These are phyloP conservation scores for Collybiopsis confluens DNA, from an alignment of 768 basidiomycete species.

Conservation along the genomic window DNA sequence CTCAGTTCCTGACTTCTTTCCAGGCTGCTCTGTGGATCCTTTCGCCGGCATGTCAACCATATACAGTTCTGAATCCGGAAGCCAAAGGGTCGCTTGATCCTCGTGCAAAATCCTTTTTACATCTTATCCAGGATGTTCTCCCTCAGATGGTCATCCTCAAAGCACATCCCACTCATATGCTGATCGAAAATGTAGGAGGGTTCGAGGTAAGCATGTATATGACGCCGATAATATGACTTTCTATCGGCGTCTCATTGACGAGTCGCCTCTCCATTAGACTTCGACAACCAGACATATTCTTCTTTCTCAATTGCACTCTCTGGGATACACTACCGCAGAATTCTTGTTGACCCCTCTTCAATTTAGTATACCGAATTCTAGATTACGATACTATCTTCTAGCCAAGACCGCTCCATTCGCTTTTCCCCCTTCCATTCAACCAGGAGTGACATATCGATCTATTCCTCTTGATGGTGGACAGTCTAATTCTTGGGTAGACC, in stretches of 20 bases:
- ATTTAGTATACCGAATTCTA: constrained; percentile 79
- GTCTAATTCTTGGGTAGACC: neutral
- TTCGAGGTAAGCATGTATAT: constrained; percentile 57
- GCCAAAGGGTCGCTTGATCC: constrained; percentile 72
- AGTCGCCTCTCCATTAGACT: constrained; percentile 45
- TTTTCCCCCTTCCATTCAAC: constrained; percentile 26
- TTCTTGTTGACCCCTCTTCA: constrained; percentile 72
- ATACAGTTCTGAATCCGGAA: constrained; percentile 71
- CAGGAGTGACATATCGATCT: neutral
- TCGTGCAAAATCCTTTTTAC: constrained; percentile 71
- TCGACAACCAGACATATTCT: constrained; percentile 60
- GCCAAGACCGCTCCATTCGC: constrained; percentile 46
- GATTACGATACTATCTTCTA: constrained; percentile 75
- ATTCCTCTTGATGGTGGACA: neutral
- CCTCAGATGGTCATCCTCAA: constrained; percentile 46
- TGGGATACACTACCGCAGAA: constrained; percentile 58
- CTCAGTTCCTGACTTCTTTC: constrained; percentile 38
- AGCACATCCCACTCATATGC: constrained; percentile 51
- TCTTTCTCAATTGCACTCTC: constrained; percentile 42
- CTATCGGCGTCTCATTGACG: too few species aligned
- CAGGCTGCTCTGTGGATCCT: constrained; percentile 69
- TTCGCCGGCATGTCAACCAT: constrained; percentile 83
- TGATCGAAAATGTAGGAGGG: constrained; percentile 81
- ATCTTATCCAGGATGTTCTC: constrained; percentile 59
- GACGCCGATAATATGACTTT: constrained; percentile 5